A percentile compares a stretch with the other conserved stretches of the same genome.
Evolutionary conservation across 163 green algal genomes (phyloP).

Genomic region (Volvox carteri): DNA sequence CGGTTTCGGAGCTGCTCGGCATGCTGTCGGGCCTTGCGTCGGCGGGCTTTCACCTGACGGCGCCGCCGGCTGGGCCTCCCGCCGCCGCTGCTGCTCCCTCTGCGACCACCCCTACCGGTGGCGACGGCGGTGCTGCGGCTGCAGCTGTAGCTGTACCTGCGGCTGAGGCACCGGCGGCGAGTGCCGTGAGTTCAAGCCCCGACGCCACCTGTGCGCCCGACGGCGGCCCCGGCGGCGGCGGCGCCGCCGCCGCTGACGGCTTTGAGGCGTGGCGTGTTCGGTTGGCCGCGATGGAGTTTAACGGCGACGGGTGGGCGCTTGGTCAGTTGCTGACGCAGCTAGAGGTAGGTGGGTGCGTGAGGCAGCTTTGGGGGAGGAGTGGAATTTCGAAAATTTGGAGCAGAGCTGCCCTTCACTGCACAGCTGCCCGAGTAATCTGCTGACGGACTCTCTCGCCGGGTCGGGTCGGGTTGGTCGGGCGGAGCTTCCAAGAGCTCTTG

Average conservation of each 20-base stretch:
- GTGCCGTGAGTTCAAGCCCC: too few species aligned
- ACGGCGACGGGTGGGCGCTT: background rate
- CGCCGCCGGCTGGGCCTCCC: constrained; percentile 2
- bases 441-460: too few species aligned
- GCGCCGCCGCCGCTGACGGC: background rate
- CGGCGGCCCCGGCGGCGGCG: background rate
- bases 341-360: constrained; percentile 16
- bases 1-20: constrained; percentile 8
- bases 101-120: too few species aligned
- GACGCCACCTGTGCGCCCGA: background rate
- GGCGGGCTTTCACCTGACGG: constrained; percentile 35
- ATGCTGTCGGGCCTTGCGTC: constrained; percentile 21
- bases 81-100: background rate
- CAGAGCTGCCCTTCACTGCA: too few species aligned
- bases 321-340: background rate
- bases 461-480: too few species aligned
- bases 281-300: background rate
- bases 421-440: too few species aligned
- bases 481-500: too few species aligned
- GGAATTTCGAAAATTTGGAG: too few species aligned
- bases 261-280: constrained; percentile 1
- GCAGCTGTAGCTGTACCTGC: background rate
- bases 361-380: too few species aligned
- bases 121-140: background rate
- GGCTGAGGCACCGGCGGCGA: background rate